Percentiles rank a stretch among this genome's conserved stretches.
Evolutionary conservation across 208 protist species (phyloP).

Genomic region (Crithidia expoeki): DNA sequence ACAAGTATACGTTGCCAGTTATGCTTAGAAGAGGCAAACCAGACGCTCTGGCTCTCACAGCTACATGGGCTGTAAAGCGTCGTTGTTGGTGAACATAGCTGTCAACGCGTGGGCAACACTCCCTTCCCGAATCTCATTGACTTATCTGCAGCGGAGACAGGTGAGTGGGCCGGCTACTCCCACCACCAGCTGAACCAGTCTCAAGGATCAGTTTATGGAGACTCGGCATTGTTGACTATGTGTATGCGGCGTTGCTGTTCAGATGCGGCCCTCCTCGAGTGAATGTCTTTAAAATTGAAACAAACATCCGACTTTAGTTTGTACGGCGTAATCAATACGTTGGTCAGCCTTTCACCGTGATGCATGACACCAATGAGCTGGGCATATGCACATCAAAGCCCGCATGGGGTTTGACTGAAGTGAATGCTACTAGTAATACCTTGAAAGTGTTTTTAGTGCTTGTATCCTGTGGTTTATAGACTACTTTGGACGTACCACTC

Average conservation of each 20-base stretch:
- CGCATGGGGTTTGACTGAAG: not conserved
- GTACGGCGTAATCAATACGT: not conserved
- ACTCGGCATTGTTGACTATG: not conserved
- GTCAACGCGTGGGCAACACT: too few species aligned
- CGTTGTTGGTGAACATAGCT: too few species aligned
- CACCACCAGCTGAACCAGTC: too few species aligned
- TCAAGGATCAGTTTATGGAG: too few species aligned
- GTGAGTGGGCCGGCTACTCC: too few species aligned
- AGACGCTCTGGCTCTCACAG: too few species aligned
- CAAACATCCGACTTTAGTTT: not conserved
- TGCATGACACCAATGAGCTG: not conserved
- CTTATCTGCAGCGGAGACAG: too few species aligned
- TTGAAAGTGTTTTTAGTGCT: not conserved
- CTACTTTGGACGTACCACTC: not conserved
- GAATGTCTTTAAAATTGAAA: not conserved
- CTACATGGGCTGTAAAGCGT: too few species aligned
- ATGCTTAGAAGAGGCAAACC: too few species aligned
- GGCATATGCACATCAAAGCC: not conserved
- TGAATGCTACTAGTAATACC: not conserved
- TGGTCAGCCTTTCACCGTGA: not conserved
- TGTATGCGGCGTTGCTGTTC: not conserved
- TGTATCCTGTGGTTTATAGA: not conserved
- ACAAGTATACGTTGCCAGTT: too few species aligned
- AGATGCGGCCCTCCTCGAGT: not conserved
- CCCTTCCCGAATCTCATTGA: too few species aligned